Evolutionary conservation across 805 yeast species (phyloP).

Genomic region (Torulaspora franciscae): DNA sequence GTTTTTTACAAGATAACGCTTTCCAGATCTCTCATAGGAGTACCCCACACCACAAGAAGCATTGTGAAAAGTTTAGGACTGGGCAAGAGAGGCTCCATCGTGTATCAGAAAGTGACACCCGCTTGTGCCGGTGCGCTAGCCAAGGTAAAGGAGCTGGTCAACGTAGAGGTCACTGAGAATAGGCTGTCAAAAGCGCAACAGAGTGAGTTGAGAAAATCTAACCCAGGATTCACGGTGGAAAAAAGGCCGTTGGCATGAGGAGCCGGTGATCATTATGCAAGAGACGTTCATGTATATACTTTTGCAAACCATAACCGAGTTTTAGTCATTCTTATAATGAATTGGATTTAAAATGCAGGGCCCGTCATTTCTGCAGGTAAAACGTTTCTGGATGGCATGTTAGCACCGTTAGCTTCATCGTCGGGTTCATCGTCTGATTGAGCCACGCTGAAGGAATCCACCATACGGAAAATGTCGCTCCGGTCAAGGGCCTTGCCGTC

Average conservation of each 20-base stretch:
- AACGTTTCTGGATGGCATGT: conserved; percentile 12
- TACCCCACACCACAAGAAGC: conserved; percentile 62
- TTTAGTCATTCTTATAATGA: background rate
- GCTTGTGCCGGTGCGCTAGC: conserved; percentile 81
- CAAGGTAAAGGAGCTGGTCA: conserved; percentile 78
- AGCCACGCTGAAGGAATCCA: conserved; percentile 38
- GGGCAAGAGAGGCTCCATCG: conserved; percentile 63
- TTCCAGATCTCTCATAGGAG: conserved; percentile 76
- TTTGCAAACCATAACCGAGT: conserved; percentile 1
- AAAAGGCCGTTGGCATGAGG: conserved; percentile 23
- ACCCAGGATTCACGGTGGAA: conserved; percentile 59
- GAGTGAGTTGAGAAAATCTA: conserved; percentile 51
- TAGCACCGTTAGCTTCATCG: conserved; percentile 21
- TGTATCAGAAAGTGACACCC: conserved; percentile 68
- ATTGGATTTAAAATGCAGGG: conserved; percentile 7
- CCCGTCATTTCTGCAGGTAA: conserved; percentile 19
- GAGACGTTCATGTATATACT: conserved; percentile 13
- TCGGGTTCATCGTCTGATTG: conserved; percentile 33
- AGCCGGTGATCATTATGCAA: conserved; percentile 1
- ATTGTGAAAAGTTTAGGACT: conserved; percentile 73
- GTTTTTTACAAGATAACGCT: conserved; percentile 65
- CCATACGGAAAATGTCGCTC: conserved; percentile 40
- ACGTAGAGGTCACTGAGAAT: conserved; percentile 65
- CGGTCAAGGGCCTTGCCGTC: conserved; percentile 45
- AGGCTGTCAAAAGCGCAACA: conserved; percentile 48